phyloP scores from a whole-genome alignment of 495 filamentous ascomycete species.

The Umbilicaria muhlenbergii region DNA sequence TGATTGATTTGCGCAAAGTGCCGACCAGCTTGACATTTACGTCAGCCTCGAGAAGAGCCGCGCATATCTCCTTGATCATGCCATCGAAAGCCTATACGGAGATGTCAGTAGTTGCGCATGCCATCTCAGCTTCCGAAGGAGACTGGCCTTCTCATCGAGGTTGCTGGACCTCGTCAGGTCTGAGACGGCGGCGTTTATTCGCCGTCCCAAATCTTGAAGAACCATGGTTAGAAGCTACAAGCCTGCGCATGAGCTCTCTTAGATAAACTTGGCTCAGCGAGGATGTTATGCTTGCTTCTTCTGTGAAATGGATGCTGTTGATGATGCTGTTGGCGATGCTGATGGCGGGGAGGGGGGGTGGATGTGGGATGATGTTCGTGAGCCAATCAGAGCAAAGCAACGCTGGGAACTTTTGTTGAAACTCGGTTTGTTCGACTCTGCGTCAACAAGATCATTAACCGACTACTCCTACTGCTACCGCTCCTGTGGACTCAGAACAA shows the following conservation, averaged over 20 bases:
- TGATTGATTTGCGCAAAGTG: conserved; percentile 85
- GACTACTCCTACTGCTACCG: not conserved
- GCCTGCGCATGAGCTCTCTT: not conserved
- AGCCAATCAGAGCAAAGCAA: conserved; percentile 20
- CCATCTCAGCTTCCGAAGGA: not conserved
- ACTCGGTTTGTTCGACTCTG: no score
- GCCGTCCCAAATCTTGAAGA: conserved; percentile 94
- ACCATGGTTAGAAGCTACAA: conserved; percentile 51
- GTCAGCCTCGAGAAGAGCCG: conserved; percentile 87
- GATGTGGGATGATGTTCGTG: not conserved
- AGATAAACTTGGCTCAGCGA: no score
- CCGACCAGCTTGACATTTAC: conserved; percentile 92
- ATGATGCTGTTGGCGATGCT: conserved; percentile 2
- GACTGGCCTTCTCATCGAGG: conserved; percentile 80
- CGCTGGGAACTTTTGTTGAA: not conserved
- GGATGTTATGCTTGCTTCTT: not conserved
- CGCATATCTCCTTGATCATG: conserved; percentile 95
- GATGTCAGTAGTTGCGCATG: conserved; percentile 4
- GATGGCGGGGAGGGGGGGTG: not conserved
- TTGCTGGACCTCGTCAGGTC: conserved; percentile 84
- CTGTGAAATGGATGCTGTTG: not conserved
- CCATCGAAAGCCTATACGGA: conserved; percentile 69
- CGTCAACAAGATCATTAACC: not conserved
- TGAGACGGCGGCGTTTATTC: conserved; percentile 91
- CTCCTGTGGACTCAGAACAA: not conserved